These are phyloP conservation scores for Thalassiosira mediterranea DNA, from an alignment of 352 stramenopile species.

Conservation along the genomic window DNA sequence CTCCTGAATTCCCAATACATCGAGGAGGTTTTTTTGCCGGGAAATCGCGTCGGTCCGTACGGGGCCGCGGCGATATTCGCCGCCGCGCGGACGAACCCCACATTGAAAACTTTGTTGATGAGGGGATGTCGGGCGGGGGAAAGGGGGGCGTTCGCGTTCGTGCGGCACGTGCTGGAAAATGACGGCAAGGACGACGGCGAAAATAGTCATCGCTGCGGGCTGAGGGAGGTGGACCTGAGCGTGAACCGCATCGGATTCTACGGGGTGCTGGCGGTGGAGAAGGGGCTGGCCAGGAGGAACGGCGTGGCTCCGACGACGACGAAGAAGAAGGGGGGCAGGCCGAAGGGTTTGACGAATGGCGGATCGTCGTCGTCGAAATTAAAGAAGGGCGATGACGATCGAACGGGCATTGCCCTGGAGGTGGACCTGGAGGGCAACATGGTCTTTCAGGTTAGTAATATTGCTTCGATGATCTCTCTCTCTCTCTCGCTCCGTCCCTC, in stretches of 20 bases:
- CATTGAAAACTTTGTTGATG: slow-evolving; percentile 57
- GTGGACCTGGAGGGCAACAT: slow-evolving; percentile 75
- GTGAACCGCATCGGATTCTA: slow-evolving; percentile 71
- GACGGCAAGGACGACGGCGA: background rate
- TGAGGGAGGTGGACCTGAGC: slow-evolving; percentile 68
- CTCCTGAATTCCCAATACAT: slow-evolving; percentile 62
- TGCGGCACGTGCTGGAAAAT: slow-evolving; percentile 37
- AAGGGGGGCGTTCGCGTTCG: slow-evolving; percentile 66
- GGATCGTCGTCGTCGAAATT: background rate
- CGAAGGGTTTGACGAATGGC: slow-evolving; percentile 13
- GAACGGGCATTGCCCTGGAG: no score
- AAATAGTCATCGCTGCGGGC: slow-evolving; percentile 17
- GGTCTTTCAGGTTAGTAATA: no score
- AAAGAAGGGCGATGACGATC: no score
- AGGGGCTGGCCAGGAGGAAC: slow-evolving; percentile 44
- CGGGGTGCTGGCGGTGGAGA: slow-evolving; percentile 60
- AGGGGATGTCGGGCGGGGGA: slow-evolving; percentile 66
- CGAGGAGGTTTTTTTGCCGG: slow-evolving; percentile 63
- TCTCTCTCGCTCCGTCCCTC: no score
- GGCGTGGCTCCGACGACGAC: no score
- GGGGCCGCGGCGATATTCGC: slow-evolving; percentile 72
- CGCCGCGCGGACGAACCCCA: slow-evolving; percentile 59
- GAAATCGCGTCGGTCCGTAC: slow-evolving; percentile 70
- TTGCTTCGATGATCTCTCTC: no score
- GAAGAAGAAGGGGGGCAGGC: slow-evolving; percentile 7